Conservation (phyloP, 306 rosid species). For the Fragaria nilgerrensis region DNA sequence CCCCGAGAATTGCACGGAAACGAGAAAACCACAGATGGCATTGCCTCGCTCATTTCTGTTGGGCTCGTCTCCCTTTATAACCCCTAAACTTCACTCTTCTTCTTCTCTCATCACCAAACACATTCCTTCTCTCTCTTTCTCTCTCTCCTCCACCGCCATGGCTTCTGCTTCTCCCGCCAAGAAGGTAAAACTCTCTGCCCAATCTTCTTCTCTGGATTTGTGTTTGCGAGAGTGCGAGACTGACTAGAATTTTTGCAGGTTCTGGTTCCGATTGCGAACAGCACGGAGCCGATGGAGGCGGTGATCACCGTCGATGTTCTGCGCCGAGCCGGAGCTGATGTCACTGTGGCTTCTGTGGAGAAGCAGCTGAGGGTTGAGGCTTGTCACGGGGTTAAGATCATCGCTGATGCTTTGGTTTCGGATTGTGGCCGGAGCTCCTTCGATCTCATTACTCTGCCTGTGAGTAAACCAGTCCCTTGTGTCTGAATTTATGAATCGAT, state of each 20-base stretch:
- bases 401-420: slow-evolving; percentile 69
- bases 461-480: slow-evolving; percentile 12
- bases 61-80: slow-evolving; percentile 13
- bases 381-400: slow-evolving; percentile 62
- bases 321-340: slow-evolving; percentile 90
- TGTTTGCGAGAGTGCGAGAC: background rate
- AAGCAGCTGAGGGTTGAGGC: slow-evolving; percentile 61
- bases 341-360: slow-evolving; percentile 74
- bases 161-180: slow-evolving; percentile 33
- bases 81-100: background rate
- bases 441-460: slow-evolving; percentile 85
- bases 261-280: slow-evolving; percentile 82
- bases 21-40: slow-evolving; percentile 31
- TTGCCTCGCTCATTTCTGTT: slow-evolving; percentile 25
- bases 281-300: slow-evolving; percentile 91
- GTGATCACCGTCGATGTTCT: slow-evolving; percentile 78
- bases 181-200: slow-evolving; percentile 1
- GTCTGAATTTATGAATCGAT: background rate
- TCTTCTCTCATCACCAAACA: background rate
- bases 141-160: slow-evolving; percentile 32
- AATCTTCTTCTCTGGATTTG: background rate
- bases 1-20: background rate
- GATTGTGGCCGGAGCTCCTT: slow-evolving; percentile 48
- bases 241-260: slow-evolving; percentile 35
- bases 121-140: slow-evolving; percentile 36